Percentiles rank a stretch among this genome's conserved stretches.
Evolutionary conservation across 257 asterid species (phyloP).

Genomic region (Solanum appendiculatum): DNA sequence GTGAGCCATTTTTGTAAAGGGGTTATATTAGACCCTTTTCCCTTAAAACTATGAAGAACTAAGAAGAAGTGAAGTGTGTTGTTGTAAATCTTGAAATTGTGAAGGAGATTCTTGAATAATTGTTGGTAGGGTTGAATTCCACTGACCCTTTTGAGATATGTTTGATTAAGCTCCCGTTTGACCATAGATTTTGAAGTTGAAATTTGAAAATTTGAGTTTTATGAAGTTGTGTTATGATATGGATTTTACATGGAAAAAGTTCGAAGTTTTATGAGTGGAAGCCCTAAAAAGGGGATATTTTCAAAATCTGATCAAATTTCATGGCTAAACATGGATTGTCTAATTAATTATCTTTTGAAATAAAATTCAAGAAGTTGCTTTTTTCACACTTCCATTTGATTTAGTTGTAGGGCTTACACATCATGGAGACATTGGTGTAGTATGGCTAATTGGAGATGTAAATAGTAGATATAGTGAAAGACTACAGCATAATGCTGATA

Average conservation of each 20-base stretch:
- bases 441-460: constrained; percentile 2
- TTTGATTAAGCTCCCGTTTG: not conserved
- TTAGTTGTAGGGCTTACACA: not conserved
- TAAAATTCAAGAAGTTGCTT: not conserved
- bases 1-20: not conserved
- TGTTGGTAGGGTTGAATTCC: not conserved
- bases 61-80: not conserved
- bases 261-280: not conserved
- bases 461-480: not conserved
- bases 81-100: not conserved
- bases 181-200: not conserved
- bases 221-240: not conserved
- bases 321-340: not conserved
- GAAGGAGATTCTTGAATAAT: not conserved
- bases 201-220: not conserved
- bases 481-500: constrained; percentile 12
- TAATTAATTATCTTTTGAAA: too few relatives aligned
- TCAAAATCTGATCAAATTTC: too few relatives aligned
- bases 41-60: not conserved
- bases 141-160: not conserved
- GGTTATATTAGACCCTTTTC: too few relatives aligned
- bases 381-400: not conserved
- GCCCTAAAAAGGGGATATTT: not conserved
- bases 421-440: not conserved
- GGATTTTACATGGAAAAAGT: not conserved